Conservation (phyloP, 2,329 filamentous ascomycete genomes). For the Pseudogymnoascus sp. region DNA sequence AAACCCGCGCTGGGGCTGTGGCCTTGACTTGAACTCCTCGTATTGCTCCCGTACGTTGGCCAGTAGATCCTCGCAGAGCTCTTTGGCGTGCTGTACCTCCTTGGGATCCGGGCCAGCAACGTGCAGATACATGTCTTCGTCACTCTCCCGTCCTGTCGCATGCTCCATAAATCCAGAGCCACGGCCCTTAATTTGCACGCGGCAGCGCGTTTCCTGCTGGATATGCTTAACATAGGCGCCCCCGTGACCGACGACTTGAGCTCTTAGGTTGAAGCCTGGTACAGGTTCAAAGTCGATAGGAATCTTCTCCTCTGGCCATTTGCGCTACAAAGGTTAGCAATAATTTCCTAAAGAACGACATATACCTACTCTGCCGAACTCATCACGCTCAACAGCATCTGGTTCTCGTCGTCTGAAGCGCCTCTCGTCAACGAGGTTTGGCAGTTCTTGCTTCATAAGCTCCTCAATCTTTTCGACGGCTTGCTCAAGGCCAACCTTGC, state of each 20-base stretch:
- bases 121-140: slow-evolving; percentile 94
- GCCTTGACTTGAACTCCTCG: slow-evolving; percentile 77
- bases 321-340: slow-evolving; percentile 53
- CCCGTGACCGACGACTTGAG: slow-evolving; percentile 89
- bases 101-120: slow-evolving; percentile 83
- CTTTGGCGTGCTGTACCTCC: slow-evolving; percentile 80
- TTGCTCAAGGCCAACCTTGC: slow-evolving; percentile 82
- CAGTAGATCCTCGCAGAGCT: slow-evolving; percentile 81
- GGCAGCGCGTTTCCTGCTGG: slow-evolving; percentile 87
- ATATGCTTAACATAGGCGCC: slow-evolving; percentile 98
- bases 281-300: slow-evolving; percentile 85
- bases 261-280: slow-evolving; percentile 89
- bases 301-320: slow-evolving; percentile 98
- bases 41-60: slow-evolving; percentile 83
- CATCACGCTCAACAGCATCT: slow-evolving; percentile 78
- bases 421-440: slow-evolving; percentile 89
- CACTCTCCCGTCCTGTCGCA: slow-evolving; percentile 79
- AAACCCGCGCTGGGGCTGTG: slow-evolving; percentile 57
- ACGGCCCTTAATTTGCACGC: slow-evolving; percentile 95
- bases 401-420: slow-evolving; percentile 77
- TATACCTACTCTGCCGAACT: slow-evolving; percentile 70
- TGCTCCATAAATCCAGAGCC: slow-evolving; percentile 91
- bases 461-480: slow-evolving; percentile 86
- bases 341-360: background rate
- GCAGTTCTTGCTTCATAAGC: slow-evolving; percentile 91